These are phyloP conservation scores for Eremomyces bilateralis DNA, from an alignment of 495 filamentous ascomycete genomes.

Conservation along the genomic window DNA sequence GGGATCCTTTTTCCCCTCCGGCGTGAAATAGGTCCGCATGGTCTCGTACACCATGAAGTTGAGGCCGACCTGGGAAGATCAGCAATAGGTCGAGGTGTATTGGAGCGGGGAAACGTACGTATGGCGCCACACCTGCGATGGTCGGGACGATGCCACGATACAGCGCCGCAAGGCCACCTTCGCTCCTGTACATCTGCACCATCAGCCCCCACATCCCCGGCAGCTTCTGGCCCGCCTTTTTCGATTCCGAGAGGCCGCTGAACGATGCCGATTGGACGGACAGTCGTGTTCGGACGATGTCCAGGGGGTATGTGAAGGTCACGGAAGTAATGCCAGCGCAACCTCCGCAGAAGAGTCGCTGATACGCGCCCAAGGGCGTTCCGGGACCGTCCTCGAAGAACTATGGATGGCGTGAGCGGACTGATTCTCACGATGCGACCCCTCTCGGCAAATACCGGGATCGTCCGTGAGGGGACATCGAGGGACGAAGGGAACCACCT, in stretches of 20 bases:
- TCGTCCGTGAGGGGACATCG: not conserved
- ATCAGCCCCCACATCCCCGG: constrained; percentile 88
- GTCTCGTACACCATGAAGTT: constrained; percentile 98
- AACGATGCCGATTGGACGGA: constrained; percentile 96
- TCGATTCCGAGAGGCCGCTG: constrained; percentile 35
- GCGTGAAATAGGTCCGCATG: constrained; percentile 62
- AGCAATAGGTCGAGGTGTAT: constrained; percentile 11
- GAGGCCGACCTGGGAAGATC: constrained; percentile 47
- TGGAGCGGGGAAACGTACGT: constrained; percentile 33
- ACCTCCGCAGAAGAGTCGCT: constrained; percentile 66
- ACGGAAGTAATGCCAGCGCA: constrained; percentile 89
- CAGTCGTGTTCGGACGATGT: constrained; percentile 85
- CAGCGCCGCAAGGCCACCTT: constrained; percentile 63
- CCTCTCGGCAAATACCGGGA: not conserved
- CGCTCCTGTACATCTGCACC: constrained; percentile 65
- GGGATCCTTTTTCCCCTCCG: constrained; percentile 73
- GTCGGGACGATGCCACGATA: constrained; percentile 90
- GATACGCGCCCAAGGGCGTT: constrained; percentile 39
- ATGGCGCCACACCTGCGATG: constrained; percentile 85
- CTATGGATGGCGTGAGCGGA: constrained; percentile 24
- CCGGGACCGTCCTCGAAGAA: constrained; percentile 55
- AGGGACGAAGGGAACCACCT: constrained; percentile 22
- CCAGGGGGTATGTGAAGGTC: constrained; percentile 58
- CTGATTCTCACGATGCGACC: too few relatives aligned
- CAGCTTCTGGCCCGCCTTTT: constrained; percentile 32